phyloP scores from a whole-genome alignment of 2,329 filamentous ascomycete genomes.

The Cytospora paraplurivora region DNA sequence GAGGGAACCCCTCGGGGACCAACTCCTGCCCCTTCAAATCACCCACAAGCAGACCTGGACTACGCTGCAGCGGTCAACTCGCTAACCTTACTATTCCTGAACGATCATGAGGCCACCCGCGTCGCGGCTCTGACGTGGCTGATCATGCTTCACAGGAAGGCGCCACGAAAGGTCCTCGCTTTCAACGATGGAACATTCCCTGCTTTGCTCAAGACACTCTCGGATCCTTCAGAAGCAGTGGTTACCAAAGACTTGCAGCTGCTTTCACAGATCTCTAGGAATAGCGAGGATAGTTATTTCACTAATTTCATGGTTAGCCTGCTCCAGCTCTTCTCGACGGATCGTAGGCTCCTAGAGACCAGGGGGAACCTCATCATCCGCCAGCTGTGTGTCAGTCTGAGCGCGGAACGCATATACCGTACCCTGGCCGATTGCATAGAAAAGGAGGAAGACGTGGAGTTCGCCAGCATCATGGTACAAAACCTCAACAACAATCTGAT shows the following conservation, averaged over 20 bases:
- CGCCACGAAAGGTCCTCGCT: constrained; percentile 86
- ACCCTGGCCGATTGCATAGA: constrained; percentile 96
- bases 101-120: constrained; percentile 94
- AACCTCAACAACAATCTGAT: constrained; percentile 99
- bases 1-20: constrained; percentile 45
- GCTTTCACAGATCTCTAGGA: constrained; percentile 91
- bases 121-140: constrained; percentile 94
- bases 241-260: constrained; percentile 93
- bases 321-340: constrained; percentile 91
- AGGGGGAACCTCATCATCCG: constrained; percentile 95
- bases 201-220: constrained; percentile 91
- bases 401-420: constrained; percentile 91
- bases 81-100: constrained; percentile 88
- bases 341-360: constrained; percentile 86
- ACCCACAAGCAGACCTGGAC: constrained; percentile 74
- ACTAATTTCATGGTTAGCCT: constrained; percentile 98
- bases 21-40: constrained; percentile 44
- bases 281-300: constrained; percentile 97
- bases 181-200: constrained; percentile 98
- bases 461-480: constrained; percentile 99
- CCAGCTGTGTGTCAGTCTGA: constrained; percentile 89
- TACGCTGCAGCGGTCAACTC: constrained; percentile 94
- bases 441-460: constrained; percentile 97
- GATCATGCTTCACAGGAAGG: constrained; percentile 96
- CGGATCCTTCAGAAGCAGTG: constrained; percentile 91